Base-by-base conservation (phyloP, 768 basidiomycete species). In the Leccinum obscurum region DNA sequence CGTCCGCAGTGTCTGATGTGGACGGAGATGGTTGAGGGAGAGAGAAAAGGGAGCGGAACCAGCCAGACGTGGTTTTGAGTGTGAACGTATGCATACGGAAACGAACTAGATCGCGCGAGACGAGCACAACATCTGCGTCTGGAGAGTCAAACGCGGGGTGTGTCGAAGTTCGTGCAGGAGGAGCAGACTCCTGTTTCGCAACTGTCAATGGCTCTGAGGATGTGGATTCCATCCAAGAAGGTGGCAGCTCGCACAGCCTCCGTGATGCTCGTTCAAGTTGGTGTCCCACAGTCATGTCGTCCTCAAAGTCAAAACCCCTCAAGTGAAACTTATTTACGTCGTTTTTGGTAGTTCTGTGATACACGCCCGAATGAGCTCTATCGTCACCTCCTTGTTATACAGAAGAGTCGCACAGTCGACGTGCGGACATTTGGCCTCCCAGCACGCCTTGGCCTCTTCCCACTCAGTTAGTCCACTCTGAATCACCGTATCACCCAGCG, bases 61-160 rank as follows among this genome's bases (percentile, higher is more conserved):
- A 88, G 22, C 83, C 82, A 6, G 86, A 87, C 0, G 87, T 86
- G 17, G 81, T 70, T 66, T 83, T 86, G 20, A 89, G 76, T 1
- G 82, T 83, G 72, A 77, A 81, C 0, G 83, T 80, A 58, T 87
- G 86, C 15, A 87, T 77, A 28, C 81, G 46, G 41, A 9, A 78
- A 56, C 80, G 82, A 39, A 39, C 17, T 7, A 9, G 41, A n/a
- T 41, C 41, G 15, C 81, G 82, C 17, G 69, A 69, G 46, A 80
- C 78, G 6, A 89, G 72, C 10, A 87, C 73, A 22, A 85, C 75
- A 56, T 89, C 85, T 17, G 79, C 83, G 30, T 86, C 85, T 13
- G 72, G 72, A 48, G 80, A 80, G 46, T 78, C 74, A 66, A 88
- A 87, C 4, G 76, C 70, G 1, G 80, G 77, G 66, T 88, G 86